Conservation (phyloP, 2,329 filamentous ascomycete genomes). For the Fusarium lateritium region DNA sequence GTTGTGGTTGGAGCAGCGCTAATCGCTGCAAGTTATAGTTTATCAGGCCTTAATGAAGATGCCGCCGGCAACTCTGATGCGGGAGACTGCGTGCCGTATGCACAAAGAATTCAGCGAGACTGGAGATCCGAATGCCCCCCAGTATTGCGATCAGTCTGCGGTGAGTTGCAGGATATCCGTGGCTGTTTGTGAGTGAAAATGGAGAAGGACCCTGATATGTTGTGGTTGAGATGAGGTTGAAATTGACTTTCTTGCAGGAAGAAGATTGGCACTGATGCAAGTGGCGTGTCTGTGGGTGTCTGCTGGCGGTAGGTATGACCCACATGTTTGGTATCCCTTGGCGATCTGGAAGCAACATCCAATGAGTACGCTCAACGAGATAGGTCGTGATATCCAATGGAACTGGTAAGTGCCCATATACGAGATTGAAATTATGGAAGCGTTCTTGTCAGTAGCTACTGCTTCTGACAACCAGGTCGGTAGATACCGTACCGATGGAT, state of each 20-base stretch:
- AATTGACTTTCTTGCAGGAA: conserved; percentile 38
- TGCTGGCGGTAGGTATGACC: conserved; percentile 26
- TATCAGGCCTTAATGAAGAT: conserved; percentile 22
- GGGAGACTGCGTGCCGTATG: conserved; percentile 7
- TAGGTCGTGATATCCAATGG: neutral
- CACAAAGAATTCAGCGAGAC: conserved; percentile 8
- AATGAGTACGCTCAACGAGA: neutral
- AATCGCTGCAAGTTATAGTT: conserved; percentile 3
- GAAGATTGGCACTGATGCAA: conserved; percentile 7
- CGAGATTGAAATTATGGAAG: neutral
- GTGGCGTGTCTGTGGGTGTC: conserved; percentile 11
- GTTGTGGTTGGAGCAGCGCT: conserved; percentile 9
- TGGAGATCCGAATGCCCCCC: neutral
- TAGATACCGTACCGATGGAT: too few species aligned
- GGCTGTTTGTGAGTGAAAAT: neutral
- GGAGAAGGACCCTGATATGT: neutral
- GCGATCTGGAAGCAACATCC: neutral
- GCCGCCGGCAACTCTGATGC: conserved; percentile 32
- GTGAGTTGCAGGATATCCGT: neutral
- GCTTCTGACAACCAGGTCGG: too few species aligned
- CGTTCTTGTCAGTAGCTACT: too few species aligned
- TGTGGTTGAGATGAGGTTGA: conserved; percentile 30
- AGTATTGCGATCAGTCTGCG: neutral
- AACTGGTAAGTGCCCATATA: neutral
- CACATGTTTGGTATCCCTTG: conserved; percentile 8